Base-by-base conservation (phyloP, 441 rosid genomes). In the Populus tomentosa region DNA sequence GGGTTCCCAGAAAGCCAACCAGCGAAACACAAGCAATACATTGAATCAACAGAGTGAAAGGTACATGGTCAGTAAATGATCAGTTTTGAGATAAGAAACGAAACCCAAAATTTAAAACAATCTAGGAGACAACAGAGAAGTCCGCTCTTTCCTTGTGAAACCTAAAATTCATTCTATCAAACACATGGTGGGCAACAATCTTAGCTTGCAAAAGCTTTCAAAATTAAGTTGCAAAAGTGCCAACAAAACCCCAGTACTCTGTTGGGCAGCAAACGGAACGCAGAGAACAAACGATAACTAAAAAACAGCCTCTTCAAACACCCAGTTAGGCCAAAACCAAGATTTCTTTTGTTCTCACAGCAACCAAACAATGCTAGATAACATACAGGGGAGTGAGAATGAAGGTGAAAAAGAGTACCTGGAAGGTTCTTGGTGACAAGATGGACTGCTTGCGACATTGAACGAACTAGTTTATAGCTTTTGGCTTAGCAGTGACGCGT, bases 391-490 rank as follows among this genome's bases (percentile, higher is more conserved):
- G 66, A 20, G 46, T 14, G 26, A 77, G 5, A 70, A 36, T 7
- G 24, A 73, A 61, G 32, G 24, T 63, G 32, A 53, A 65, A 73
- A 53, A 1, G 26, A n/a, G 63, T 78, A 87, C 92, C 94, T 40
- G 88, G 77, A 28, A 84, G 24, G 71, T 61, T 84, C 18, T 80
- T 80, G 50, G 86, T 69, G 50, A 74, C 33, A 72, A 84, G 80
- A 84, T 80, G 83, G 62, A 82, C 77, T 24, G 88, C 72, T 74
- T 79, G 85, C 73, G 86, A 81, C 94, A 87, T 90, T 56, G 75
- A 67, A 53, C 61, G 74, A 67, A 70, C 30, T 70, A 67, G 68
- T 30, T 38, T 42, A 72, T 26, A 36, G 66, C 9, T 20, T 16
- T 10, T 3, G 32, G 23, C 61, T 53, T 18, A 74, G 24, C 59